These are phyloP conservation scores for Taphrina betulina DNA, from an alignment of 1,139 yeast genomes.

Conservation along the genomic window DNA sequence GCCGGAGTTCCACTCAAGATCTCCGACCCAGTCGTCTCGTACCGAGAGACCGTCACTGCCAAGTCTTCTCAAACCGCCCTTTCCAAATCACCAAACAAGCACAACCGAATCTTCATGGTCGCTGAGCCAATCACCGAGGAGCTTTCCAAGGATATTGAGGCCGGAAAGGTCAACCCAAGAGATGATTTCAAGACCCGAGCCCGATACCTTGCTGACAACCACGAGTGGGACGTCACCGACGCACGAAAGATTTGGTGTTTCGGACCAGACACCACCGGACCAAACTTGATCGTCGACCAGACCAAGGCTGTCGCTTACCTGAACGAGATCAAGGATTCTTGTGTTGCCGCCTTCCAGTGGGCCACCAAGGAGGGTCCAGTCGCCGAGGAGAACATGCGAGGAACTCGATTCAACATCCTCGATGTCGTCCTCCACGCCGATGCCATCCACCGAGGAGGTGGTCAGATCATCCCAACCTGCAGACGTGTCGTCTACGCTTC, in stretches of 20 bases:
- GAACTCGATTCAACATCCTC: slow-evolving; percentile 94
- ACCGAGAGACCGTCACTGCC: slow-evolving; percentile 96
- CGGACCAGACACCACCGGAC: slow-evolving; percentile 97
- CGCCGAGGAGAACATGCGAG: slow-evolving; percentile 94
- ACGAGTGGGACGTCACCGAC: slow-evolving; percentile 99
- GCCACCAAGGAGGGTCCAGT: slow-evolving; percentile 99
- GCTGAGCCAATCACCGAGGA: slow-evolving; percentile 97
- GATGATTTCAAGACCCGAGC: slow-evolving; percentile 99
- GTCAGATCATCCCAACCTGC: slow-evolving; percentile 99
- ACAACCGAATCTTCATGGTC: slow-evolving; percentile 98
- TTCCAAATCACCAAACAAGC: slow-evolving; percentile 99
- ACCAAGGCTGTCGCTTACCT: slow-evolving; percentile 99
- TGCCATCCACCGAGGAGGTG: slow-evolving; percentile 99
- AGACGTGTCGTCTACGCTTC: slow-evolving; percentile 99
- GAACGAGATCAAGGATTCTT: slow-evolving; percentile 98
- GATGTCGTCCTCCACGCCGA: slow-evolving; percentile 99
- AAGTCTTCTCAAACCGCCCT: slow-evolving; percentile 95
- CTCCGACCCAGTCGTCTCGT: slow-evolving; percentile 96
- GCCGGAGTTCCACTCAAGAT: slow-evolving; percentile 99
- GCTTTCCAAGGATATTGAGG: slow-evolving; percentile 86
- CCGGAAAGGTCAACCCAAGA: slow-evolving; percentile 88
- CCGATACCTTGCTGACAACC: slow-evolving; percentile 97
- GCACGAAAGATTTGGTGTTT: slow-evolving; percentile 99
- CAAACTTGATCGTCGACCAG: slow-evolving; percentile 98
- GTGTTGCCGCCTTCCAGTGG: slow-evolving; percentile 99